These are phyloP conservation scores for Hymenoscyphus scutula DNA, from an alignment of 2,329 filamentous ascomycete species.

Conservation along the genomic window DNA sequence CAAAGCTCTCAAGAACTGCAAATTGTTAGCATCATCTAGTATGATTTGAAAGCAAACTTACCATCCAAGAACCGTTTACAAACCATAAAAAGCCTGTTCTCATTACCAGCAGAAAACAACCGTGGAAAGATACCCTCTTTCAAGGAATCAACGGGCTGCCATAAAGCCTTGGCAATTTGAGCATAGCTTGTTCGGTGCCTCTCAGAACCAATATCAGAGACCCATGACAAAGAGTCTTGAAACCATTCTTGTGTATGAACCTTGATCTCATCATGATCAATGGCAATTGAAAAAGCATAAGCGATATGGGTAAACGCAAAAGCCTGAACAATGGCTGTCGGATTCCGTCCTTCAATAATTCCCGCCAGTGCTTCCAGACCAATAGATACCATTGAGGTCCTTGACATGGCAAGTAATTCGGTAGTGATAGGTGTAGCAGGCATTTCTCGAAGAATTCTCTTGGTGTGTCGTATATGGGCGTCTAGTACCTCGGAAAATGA, in stretches of 20 bases:
- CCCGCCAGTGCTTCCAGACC: constrained; percentile 29
- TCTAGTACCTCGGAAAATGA: constrained; percentile 29
- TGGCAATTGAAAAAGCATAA: constrained; percentile 27
- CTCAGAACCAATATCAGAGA: constrained; percentile 20
- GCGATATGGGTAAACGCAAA: constrained; percentile 33
- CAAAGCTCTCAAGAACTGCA: constrained; percentile 24
- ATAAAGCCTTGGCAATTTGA: constrained; percentile 26
- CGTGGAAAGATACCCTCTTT: not conserved
- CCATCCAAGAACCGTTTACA: constrained; percentile 29
- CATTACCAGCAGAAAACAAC: not conserved
- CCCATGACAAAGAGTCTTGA: constrained; percentile 25
- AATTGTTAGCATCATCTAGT: constrained; percentile 10
- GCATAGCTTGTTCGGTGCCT: constrained; percentile 23
- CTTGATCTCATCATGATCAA: constrained; percentile 24
- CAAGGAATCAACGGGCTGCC: constrained; percentile 23
- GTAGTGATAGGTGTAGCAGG: constrained; percentile 20
- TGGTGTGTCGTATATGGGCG: constrained; percentile 28
- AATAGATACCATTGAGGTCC: constrained; percentile 26
- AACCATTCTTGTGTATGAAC: constrained; percentile 27
- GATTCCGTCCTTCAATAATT: constrained; percentile 28
- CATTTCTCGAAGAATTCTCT: constrained; percentile 21
- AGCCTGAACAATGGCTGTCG: constrained; percentile 27
- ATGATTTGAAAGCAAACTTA: constrained; percentile 12
- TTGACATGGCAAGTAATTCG: constrained; percentile 28
- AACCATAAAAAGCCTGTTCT: constrained; percentile 17